Evolutionary conservation across 164 flowering plant species (phyloP).

Genomic region (Vitis cinerea): DNA sequence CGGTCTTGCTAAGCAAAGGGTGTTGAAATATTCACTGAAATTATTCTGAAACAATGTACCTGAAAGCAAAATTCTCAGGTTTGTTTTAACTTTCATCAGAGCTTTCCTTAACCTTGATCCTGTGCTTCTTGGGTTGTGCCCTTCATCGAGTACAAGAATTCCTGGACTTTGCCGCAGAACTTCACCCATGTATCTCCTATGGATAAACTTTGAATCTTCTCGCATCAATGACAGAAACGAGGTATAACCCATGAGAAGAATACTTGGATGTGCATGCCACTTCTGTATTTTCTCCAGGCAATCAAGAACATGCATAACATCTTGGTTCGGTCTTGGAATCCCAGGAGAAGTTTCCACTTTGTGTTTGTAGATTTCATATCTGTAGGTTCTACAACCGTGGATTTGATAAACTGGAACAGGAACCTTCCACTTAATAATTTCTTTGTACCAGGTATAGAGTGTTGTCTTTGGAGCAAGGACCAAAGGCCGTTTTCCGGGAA

Average conservation of each 20-base stretch:
- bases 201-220: constrained; percentile 54
- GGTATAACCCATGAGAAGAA: constrained; percentile 92
- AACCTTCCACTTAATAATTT: constrained; percentile 82
- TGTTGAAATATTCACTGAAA: constrained; percentile 91
- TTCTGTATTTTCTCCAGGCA: constrained; percentile 78
- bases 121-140: constrained; percentile 96
- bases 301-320: constrained; percentile 72
- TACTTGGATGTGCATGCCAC: constrained; percentile 89
- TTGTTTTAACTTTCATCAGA: constrained; percentile 81
- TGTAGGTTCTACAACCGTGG: constrained; percentile 59
- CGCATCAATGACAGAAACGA: constrained; percentile 68
- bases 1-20: constrained; percentile 86
- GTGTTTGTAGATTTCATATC: constrained; percentile 24
- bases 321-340: constrained; percentile 40
- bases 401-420: constrained; percentile 79
- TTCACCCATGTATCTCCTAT: constrained; percentile 66
- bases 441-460: constrained; percentile 85
- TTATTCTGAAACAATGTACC: constrained; percentile 94
- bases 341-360: constrained; percentile 29
- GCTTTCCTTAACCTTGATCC: constrained; percentile 77
- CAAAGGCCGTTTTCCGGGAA: constrained; percentile 75
- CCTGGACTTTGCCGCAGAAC: constrained; percentile 75
- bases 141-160: constrained; percentile 84
- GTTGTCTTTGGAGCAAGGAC: constrained; percentile 95
- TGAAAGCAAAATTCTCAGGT: constrained; percentile 73